Evolutionary conservation across 2,329 filamentous ascomycete species (phyloP).

Genomic region (Exophiala alcalophila): DNA sequence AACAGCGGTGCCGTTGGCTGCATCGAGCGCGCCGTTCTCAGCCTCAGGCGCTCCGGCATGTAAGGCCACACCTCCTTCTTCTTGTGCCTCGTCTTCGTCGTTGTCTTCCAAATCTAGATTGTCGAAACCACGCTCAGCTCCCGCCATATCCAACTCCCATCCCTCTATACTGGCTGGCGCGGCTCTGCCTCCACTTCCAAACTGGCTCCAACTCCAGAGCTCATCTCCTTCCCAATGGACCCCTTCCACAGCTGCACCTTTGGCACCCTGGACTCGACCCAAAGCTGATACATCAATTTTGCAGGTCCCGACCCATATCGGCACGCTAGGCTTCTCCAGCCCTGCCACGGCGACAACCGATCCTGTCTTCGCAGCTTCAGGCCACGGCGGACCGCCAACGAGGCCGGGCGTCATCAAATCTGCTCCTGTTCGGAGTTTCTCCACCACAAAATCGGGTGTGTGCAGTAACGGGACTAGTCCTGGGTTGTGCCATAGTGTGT

Average conservation of each 20-base stretch:
- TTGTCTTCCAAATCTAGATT: conserved; percentile 44
- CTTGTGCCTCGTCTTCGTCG: conserved; percentile 41
- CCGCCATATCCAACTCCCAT: conserved; percentile 42
- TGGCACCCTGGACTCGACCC: conserved; percentile 55
- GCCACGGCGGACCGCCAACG: conserved; percentile 63
- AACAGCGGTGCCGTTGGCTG: conserved; percentile 3
- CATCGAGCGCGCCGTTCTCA: conserved; percentile 30
- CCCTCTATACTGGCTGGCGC: conserved; percentile 55
- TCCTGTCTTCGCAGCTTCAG: conserved; percentile 56
- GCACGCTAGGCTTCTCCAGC: conserved; percentile 58
- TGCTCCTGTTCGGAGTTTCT: conserved; percentile 63
- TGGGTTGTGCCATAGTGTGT: conserved; percentile 65
- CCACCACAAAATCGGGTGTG: conserved; percentile 57
- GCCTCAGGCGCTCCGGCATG: conserved; percentile 24
- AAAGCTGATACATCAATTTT: conserved; percentile 60
- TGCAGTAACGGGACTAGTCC: conserved; percentile 61
- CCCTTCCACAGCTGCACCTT: conserved; percentile 63
- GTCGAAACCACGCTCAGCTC: conserved; percentile 41
- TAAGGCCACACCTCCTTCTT: conserved; percentile 46
- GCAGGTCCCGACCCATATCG: conserved; percentile 63
- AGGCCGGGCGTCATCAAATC: conserved; percentile 69
- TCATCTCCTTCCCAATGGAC: conserved; percentile 69
- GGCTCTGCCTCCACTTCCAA: conserved; percentile 51
- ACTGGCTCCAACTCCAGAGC: conserved; percentile 62
- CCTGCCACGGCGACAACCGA: conserved; percentile 63